A percentile compares a stretch with the other conserved stretches of the same genome.
Evolutionary conservation across 2,329 filamentous ascomycete species (phyloP).

Genomic region (Orbilia quercus): DNA sequence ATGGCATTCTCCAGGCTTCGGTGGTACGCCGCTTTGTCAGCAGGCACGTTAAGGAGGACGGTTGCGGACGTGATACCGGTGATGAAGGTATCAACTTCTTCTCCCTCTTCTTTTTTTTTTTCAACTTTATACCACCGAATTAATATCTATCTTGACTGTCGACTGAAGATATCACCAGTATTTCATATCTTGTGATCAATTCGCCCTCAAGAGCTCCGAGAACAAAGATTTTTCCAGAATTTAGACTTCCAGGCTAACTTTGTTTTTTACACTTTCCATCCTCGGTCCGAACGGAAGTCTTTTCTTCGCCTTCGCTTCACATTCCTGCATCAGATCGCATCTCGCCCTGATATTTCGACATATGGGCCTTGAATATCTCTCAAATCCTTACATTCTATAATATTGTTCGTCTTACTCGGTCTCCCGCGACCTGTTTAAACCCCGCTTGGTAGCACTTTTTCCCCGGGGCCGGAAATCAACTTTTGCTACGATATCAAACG

Average conservation of each 20-base stretch:
- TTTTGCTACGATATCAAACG: too few species aligned
- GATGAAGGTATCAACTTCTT: constrained; percentile 34
- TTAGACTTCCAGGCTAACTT: not conserved
- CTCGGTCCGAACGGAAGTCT: constrained; percentile 54
- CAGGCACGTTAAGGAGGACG: not conserved
- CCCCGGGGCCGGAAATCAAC: constrained; percentile 31
- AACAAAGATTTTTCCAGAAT: not conserved
- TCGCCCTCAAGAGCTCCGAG: not conserved
- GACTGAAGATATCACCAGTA: too few species aligned
- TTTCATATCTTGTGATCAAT: too few species aligned
- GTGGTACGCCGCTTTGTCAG: constrained; percentile 38
- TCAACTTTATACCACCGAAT: not conserved
- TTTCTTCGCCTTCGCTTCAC: constrained; percentile 42
- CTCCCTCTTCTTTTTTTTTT: constrained; percentile 3
- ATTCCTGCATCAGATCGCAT: constrained; percentile 35
- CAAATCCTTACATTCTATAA: constrained; percentile 1
- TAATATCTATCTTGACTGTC: constrained; percentile 13
- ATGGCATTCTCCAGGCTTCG: constrained; percentile 38
- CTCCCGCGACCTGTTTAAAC: too few species aligned
- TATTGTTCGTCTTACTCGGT: too few species aligned
- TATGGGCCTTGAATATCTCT: not conserved
- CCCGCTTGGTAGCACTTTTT: constrained; percentile 2
- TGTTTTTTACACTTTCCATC: constrained; percentile 15
- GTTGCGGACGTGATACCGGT: not conserved
- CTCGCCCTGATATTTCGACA: constrained; percentile 20